Base-by-base conservation (phyloP, 78 protist species). In the Chrysochromulina parva region DNA sequence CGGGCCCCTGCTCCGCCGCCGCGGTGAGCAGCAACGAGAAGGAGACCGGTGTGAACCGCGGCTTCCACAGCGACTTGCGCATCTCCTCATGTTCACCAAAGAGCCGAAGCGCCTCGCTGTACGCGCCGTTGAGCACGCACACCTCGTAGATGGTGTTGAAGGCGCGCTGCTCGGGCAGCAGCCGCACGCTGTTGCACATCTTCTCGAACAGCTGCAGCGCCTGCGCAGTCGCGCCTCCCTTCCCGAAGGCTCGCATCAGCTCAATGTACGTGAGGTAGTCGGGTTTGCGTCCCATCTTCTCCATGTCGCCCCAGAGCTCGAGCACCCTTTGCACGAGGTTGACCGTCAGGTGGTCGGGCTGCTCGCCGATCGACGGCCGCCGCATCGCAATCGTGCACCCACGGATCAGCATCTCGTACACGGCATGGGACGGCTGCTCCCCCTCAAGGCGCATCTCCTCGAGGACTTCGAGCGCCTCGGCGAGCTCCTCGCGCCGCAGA, bases 351-450 rank as follows among this genome's bases (percentile, higher is more conserved):
- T 26, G 60, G 17, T 78, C 86, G 0, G 86, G 48, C 13, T 1
- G 24, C 60, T 52, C 47, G 85, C 86, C 62, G 0, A 0, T 20
- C 20, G 19, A 28, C 17, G 13, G 52, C 19, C 86, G 59, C 0
- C 62, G n/a, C 86, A 78, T 78, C 17, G 86, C 86, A 17, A 78
- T 53, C 14, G 86, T 24, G 86, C 86, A 78, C 24, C 86, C 86
- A 17, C 86, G 86, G 47, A 78, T 78, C 20, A 78, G 86, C 86
- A 78, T 78, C 86, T 78, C 86, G 86, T 78, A 78, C 86, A 53
- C 62, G 19, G 86, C 60, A 7, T 53, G 58, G 6, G 62, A 26
- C n/a, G 86, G 86, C 62, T 6, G 1, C 48, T 20, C 62, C 1
- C 60, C 86, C 48, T 78, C 86, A 20, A 1, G 1, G 52, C n/a